Evolutionary conservation across 1,284 basidiomycete genomes (phyloP).

Genomic region (Macrocybe sp.): DNA sequence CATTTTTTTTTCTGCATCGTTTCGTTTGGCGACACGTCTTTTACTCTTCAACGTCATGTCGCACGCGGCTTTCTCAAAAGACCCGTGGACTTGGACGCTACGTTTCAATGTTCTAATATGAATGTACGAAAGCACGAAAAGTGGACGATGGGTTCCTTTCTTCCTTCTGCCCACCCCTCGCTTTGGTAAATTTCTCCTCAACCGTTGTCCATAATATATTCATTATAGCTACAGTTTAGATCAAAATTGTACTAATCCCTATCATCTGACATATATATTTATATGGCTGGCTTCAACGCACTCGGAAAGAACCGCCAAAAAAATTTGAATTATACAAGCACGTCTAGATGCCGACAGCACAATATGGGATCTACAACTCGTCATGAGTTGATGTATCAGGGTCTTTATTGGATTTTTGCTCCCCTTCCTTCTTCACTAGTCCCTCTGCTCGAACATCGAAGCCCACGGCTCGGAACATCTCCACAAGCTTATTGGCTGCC

Average conservation of each 20-base stretch:
- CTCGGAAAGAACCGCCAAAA: too few relatives aligned
- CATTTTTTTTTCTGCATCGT: not conserved
- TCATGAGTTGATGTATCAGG: too few relatives aligned
- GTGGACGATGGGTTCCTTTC: not conserved
- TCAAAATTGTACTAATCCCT: too few relatives aligned
- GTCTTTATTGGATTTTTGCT: not conserved
- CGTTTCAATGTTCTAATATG: conserved; percentile 2
- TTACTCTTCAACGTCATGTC: not conserved
- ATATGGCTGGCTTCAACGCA: too few relatives aligned
- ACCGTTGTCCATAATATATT: too few relatives aligned
- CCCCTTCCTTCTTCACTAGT: conserved; percentile 12
- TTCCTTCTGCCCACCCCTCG: not conserved
- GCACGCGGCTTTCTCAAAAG: not conserved
- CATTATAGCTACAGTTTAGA: too few relatives aligned
- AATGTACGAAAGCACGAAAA: too few relatives aligned
- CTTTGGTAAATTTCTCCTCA: too few relatives aligned
- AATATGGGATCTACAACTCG: too few relatives aligned
- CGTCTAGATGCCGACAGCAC: too few relatives aligned
- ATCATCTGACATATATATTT: too few relatives aligned
- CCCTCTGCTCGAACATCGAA: conserved; percentile 32
- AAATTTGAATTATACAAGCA: too few relatives aligned
- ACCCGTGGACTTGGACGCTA: not conserved
- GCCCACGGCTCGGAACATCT: conserved; percentile 38
- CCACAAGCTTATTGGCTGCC: conserved; percentile 27
- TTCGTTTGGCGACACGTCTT: not conserved